phyloP scores from a whole-genome alignment of 305 asterid species.

The Fraxinus sp. region DNA sequence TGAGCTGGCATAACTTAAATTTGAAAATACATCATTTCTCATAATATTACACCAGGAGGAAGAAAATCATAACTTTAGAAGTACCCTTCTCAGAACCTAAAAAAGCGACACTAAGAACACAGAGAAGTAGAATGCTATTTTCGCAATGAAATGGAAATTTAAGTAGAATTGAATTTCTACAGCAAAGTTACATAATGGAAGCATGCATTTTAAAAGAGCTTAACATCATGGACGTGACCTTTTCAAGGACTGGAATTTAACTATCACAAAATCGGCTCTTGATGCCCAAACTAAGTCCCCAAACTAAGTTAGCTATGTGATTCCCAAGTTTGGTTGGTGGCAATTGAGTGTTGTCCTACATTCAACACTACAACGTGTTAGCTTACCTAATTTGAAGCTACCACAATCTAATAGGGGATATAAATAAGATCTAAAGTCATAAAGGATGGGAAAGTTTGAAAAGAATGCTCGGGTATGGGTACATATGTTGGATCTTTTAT shows the following conservation, averaged over 20 bases:
- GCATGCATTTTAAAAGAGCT: neutral
- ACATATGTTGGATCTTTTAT: neutral
- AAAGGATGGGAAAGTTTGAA: neutral
- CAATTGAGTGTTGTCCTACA: neutral
- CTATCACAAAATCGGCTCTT: neutral
- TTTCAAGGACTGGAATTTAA: neutral
- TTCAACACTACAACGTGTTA: neutral
- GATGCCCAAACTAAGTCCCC: neutral
- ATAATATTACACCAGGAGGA: neutral
- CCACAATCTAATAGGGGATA: neutral
- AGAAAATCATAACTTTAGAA: neutral
- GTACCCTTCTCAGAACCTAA: neutral
- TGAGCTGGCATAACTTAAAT: neutral
- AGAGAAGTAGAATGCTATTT: neutral
- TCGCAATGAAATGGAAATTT: neutral
- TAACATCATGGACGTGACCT: neutral
- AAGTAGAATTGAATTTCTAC: neutral
- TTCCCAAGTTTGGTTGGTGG: neutral
- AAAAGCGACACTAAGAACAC: neutral
- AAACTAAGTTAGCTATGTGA: neutral
- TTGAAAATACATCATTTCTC: neutral
- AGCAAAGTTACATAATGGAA: neutral
- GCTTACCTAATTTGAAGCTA: neutral
- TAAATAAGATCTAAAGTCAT: neutral
- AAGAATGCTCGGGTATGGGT: neutral